Conservation (phyloP, 768 basidiomycete species). For the Tricholoma saponaceum region DNA sequence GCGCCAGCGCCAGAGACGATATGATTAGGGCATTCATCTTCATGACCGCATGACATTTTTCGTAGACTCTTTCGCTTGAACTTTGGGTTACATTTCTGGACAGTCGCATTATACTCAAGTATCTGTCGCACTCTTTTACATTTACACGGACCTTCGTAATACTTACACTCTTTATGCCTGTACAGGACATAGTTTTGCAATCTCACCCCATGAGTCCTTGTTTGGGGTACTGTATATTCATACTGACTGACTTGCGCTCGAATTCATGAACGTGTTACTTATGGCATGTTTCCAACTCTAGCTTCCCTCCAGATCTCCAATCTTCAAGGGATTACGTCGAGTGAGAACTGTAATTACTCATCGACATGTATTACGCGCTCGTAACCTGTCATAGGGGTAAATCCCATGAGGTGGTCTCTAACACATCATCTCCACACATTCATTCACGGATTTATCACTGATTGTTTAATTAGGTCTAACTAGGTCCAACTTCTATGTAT, state of each 20-base stretch:
- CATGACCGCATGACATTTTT: slow-evolving; percentile 5
- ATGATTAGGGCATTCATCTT: neutral
- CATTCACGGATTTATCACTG: too few species aligned
- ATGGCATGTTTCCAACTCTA: too few species aligned
- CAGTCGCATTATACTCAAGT: neutral
- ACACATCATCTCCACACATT: too few species aligned
- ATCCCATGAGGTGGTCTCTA: too few species aligned
- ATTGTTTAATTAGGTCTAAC: too few species aligned
- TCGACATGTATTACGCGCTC: too few species aligned
- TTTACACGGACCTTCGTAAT: slow-evolving; percentile 2
- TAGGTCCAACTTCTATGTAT: too few species aligned
- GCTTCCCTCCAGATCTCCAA: too few species aligned
- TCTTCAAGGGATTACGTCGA: too few species aligned
- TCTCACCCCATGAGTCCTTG: neutral
- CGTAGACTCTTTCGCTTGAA: neutral
- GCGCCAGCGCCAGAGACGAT: neutral
- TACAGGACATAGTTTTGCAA: neutral
- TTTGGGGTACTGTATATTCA: neutral
- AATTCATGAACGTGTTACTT: neutral
- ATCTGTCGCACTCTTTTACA: neutral
- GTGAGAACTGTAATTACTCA: too few species aligned
- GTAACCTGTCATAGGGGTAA: too few species aligned
- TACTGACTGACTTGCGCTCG: neutral
- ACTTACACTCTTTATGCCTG: neutral
- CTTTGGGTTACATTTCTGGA: neutral